Evolutionary conservation across 1,284 basidiomycete genomes (phyloP).

Genomic region (Malassezia brasiliensis): DNA sequence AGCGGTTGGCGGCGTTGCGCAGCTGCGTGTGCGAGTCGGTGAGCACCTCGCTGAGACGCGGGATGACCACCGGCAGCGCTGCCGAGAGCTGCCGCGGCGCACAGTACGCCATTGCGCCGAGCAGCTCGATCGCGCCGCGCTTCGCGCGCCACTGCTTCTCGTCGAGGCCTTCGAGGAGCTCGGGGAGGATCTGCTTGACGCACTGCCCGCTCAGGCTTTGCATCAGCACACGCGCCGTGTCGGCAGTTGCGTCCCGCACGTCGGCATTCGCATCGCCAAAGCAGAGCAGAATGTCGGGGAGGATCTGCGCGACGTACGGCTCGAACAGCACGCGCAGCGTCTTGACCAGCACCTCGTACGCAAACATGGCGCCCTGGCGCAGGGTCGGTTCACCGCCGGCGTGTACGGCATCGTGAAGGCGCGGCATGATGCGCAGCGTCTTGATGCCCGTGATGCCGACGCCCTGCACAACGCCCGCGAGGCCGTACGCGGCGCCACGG

Average conservation of each 20-base stretch:
- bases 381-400: constrained; percentile 81
- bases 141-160: constrained; percentile 99
- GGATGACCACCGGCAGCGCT: constrained; percentile 92
- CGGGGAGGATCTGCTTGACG: constrained; percentile 87
- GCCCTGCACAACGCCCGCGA: constrained; percentile 85
- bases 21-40: constrained; percentile 98
- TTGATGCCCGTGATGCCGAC: constrained; percentile 76
- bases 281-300: constrained; percentile 73
- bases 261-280: constrained; percentile 86
- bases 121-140: constrained; percentile 92
- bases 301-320: constrained; percentile 75
- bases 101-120: constrained; percentile 98
- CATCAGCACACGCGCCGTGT: constrained; percentile 91
- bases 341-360: constrained; percentile 72
- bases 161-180: constrained; percentile 78
- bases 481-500: constrained; percentile 87
- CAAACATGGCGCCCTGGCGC: constrained; percentile 89
- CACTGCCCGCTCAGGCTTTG: constrained; percentile 58
- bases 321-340: constrained; percentile 84
- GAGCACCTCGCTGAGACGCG: constrained; percentile 81
- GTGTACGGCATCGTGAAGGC: constrained; percentile 67
- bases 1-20: constrained; percentile 80
- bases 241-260: constrained; percentile 87
- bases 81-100: constrained; percentile 88
- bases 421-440: constrained; percentile 67